Conservation (phyloP, 306 rosid genomes). For the Sicyos baderoa region DNA sequence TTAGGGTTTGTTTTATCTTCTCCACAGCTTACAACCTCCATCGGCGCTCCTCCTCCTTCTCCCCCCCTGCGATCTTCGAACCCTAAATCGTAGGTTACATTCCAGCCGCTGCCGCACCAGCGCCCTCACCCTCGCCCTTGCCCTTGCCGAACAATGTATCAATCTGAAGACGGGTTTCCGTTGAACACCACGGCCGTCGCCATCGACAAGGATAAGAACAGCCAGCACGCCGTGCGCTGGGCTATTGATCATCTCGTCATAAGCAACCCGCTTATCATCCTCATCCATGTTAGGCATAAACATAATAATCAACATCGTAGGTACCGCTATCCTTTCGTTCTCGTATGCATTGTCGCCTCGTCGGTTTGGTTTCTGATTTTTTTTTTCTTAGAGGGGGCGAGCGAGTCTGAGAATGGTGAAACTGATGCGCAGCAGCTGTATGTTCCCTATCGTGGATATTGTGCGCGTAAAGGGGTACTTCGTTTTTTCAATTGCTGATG, state of each 20-base stretch:
- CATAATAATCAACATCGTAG: conserved; percentile 46
- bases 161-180: conserved; percentile 22
- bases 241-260: conserved; percentile 58
- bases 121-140: neutral
- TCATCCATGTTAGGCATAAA: conserved; percentile 59
- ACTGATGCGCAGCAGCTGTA: conserved; percentile 36
- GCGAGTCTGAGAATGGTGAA: conserved; percentile 34
- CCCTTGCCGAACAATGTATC: neutral
- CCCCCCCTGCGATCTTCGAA: conserved; percentile 2
- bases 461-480: conserved; percentile 58
- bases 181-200: conserved; percentile 61
- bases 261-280: conserved; percentile 38
- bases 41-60: neutral
- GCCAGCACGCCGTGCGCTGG: conserved; percentile 62
- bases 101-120: neutral
- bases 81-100: neutral
- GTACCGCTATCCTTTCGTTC: conserved; percentile 39
- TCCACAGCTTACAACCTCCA: conserved; percentile 3
- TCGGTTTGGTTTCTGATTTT: conserved; percentile 6
- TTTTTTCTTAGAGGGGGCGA: conserved; percentile 30
- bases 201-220: conserved; percentile 75
- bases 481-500: neutral
- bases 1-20: conserved; percentile 26
- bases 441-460: conserved; percentile 44
- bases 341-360: neutral